A percentile compares a stretch with the other conserved stretches of the same genome.
phyloP scores from a whole-genome alignment of 805 yeast species.

The Sporopachydermia quercuum region DNA sequence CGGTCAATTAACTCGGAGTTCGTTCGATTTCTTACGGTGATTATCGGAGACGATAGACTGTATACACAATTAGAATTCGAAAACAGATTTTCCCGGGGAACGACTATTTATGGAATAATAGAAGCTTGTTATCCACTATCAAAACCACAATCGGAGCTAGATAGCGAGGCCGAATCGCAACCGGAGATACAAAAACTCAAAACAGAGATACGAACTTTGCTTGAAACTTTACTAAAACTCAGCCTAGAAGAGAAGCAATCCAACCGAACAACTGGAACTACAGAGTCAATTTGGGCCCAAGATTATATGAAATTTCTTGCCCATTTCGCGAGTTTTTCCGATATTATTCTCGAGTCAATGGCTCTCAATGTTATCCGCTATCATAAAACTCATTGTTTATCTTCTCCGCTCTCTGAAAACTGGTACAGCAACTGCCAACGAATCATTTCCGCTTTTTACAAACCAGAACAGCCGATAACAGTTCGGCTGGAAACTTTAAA shows the following conservation, averaged over 20 bases:
- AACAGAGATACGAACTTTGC: too few relatives aligned
- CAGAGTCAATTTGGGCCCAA: slow-evolving; percentile 8
- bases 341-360: slow-evolving; percentile 21
- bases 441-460: slow-evolving; percentile 11
- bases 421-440: slow-evolving; percentile 6
- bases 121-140: too few relatives aligned
- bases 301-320: slow-evolving; percentile 19
- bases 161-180: too few relatives aligned
- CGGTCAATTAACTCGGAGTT: not conserved
- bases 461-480: slow-evolving; percentile 9
- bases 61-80: slow-evolving; percentile 8
- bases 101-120: too few relatives aligned
- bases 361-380: slow-evolving; percentile 31
- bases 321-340: slow-evolving; percentile 25
- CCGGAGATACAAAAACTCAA: too few relatives aligned
- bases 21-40: not conserved
- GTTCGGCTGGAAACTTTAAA: slow-evolving; percentile 12
- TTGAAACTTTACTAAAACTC: too few relatives aligned
- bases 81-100: slow-evolving; percentile 7
- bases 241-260: too few relatives aligned
- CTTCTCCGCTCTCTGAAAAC: slow-evolving; percentile 29
- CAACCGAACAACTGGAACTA: too few relatives aligned
- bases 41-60: not conserved
- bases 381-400: slow-evolving; percentile 33
- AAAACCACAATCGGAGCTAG: too few relatives aligned